Evolutionary conservation across 192 early-diverging fungal species (phyloP).

Genomic region (Umbelopsis isabellina): DNA sequence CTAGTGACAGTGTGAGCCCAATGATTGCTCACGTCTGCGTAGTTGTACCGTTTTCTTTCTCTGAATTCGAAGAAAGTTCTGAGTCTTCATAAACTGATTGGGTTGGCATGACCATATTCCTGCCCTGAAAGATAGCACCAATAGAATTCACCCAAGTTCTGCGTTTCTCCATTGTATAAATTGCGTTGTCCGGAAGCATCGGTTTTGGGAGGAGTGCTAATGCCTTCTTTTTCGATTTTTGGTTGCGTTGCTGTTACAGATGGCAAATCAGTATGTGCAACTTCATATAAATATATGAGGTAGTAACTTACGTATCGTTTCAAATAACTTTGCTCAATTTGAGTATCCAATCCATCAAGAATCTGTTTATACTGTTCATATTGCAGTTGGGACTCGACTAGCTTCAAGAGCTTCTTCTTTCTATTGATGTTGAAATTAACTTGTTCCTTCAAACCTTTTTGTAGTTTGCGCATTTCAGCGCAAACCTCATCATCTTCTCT

Average conservation of each 20-base stretch:
- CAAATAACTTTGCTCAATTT: constrained; percentile 86
- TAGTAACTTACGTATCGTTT: constrained; percentile 78
- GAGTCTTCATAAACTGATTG: constrained; percentile 27
- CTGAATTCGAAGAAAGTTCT: not conserved
- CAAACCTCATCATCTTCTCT: constrained; percentile 81
- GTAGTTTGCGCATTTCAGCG: constrained; percentile 68
- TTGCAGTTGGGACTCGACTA: constrained; percentile 74
- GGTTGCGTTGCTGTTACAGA: constrained; percentile 49
- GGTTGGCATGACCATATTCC: constrained; percentile 34
- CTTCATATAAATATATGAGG: not conserved
- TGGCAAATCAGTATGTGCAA: not conserved
- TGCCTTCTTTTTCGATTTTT: constrained; percentile 76
- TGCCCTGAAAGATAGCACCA: constrained; percentile 49
- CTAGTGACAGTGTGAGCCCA: not conserved
- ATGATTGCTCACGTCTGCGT: not conserved
- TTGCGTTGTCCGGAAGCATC: constrained; percentile 68
- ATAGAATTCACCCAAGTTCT: constrained; percentile 68
- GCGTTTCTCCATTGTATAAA: constrained; percentile 71
- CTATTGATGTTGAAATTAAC: constrained; percentile 67
- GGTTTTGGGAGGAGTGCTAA: constrained; percentile 51
- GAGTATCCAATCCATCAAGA: constrained; percentile 88
- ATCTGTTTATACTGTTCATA: constrained; percentile 91
- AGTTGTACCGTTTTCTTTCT: not conserved
- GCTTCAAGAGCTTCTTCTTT: constrained; percentile 68
- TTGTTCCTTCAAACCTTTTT: constrained; percentile 76